A percentile compares a stretch with the other conserved stretches of the same genome.
Conservation (phyloP, 495 filamentous ascomycete genomes). For the Oidiodendron maius region DNA sequence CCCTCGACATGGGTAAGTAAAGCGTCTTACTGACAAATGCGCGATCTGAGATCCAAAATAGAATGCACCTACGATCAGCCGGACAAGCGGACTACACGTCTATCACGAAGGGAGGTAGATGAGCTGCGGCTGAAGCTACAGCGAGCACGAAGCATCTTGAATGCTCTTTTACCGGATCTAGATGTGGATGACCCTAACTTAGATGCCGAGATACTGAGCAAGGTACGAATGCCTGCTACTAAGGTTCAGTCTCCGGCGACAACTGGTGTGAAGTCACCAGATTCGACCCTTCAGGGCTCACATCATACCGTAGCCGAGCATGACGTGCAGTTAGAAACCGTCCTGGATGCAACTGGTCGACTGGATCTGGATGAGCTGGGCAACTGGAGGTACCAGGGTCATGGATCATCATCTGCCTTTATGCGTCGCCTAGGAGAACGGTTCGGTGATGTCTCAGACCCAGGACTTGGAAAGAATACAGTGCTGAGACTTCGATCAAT, state of each 20-base stretch:
- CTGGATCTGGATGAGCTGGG: slow-evolving; percentile 70
- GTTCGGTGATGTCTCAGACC: slow-evolving; percentile 43
- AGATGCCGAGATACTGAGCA: slow-evolving; percentile 31
- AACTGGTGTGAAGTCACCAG: not conserved
- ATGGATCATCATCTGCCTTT: slow-evolving; percentile 67
- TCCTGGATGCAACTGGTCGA: slow-evolving; percentile 65
- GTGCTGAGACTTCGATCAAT: slow-evolving; percentile 21
- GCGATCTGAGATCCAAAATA: not conserved
- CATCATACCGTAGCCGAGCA: slow-evolving; percentile 25
- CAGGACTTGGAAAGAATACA: slow-evolving; percentile 26
- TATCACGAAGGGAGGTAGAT: slow-evolving; percentile 69
- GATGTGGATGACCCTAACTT: slow-evolving; percentile 62
- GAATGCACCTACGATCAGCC: slow-evolving; percentile 78
- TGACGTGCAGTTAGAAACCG: slow-evolving; percentile 63
- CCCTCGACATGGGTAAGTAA: slow-evolving; percentile 69
- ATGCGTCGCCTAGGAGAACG: slow-evolving; percentile 59
- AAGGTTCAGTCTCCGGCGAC: not conserved
- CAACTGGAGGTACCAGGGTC: slow-evolving; percentile 66
- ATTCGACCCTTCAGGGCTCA: not conserved
- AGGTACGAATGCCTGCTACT: slow-evolving; percentile 7
- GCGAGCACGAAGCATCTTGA: slow-evolving; percentile 58
- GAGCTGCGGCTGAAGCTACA: slow-evolving; percentile 60
- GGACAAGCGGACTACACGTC: slow-evolving; percentile 69
- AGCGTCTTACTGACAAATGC: not conserved
- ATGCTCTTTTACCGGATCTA: slow-evolving; percentile 54